Evolutionary conservation across 345 rosid species (phyloP).

Genomic region (Brassica nigra): DNA sequence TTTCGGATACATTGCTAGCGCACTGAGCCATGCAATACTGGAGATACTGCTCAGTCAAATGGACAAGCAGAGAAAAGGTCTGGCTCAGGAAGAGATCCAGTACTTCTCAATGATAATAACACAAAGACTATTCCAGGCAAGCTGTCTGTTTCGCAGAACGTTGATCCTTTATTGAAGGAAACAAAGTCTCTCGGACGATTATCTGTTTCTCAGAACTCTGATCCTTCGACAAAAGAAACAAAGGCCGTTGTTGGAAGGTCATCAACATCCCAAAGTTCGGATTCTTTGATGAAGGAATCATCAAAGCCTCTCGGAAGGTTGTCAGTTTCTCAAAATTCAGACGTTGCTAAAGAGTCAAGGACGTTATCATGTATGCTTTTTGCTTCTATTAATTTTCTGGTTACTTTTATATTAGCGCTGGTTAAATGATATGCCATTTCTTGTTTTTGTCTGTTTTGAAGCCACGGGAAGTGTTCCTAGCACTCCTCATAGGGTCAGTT

Average conservation of each 20-base stretch:
- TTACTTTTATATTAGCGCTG: background rate
- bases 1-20: constrained; percentile 49
- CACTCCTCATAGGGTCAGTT: constrained; percentile 78
- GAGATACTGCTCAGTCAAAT: constrained; percentile 49
- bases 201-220: constrained; percentile 83
- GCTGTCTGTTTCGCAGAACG: constrained; percentile 51
- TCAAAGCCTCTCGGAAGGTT: constrained; percentile 79
- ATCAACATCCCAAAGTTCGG: constrained; percentile 64
- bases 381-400: background rate
- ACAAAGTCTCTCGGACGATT: constrained; percentile 79
- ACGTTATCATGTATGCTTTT: constrained; percentile 54
- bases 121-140: constrained; percentile 58
- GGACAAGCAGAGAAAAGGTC: constrained; percentile 66
- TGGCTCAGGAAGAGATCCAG: constrained; percentile 55
- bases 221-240: constrained; percentile 70
- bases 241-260: constrained; percentile 66
- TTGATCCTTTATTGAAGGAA: constrained; percentile 66
- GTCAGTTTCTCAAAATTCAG: constrained; percentile 84
- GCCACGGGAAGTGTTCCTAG: constrained; percentile 78
- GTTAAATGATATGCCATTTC: constrained; percentile 34
- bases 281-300: constrained; percentile 63
- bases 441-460: constrained; percentile 49
- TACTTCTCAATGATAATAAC: constrained; percentile 59
- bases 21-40: constrained; percentile 71
- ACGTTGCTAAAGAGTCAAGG: constrained; percentile 71